Base-by-base conservation (phyloP, 495 filamentous ascomycete genomes). In the Copromyces sp. region DNA sequence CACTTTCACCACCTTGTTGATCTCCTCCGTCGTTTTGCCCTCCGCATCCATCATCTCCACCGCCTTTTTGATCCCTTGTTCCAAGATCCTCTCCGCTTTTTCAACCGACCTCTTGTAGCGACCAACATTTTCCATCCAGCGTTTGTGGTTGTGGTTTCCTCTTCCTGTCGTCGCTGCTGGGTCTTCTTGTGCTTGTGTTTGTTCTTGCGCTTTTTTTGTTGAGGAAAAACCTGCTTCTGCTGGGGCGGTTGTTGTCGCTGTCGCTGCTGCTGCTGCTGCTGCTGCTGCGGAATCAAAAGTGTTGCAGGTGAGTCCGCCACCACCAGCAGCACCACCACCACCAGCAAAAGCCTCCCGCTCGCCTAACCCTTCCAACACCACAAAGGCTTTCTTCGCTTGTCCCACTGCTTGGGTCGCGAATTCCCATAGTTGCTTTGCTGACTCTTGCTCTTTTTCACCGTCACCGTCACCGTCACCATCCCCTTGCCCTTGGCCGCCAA, bases 351-450 rank as follows among this genome's bases (percentile, higher is more conserved):
- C 83, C 16, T 85, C 83, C 69, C 80, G 75, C 11, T 81, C 80
- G 7, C 79, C 75, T 70, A 89, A 71, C 74, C 86, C 87, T 69
- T 77, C 82, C 44, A 92, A 79, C 9, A 83, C 83, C 78, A 92
- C 90, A 81, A 91, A 91, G 3, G 87, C 88, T 74, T 87, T 90
- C 44, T 89, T 86, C 0, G 91, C 92, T 38, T 87, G 84, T 0
- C 80, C 82, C n/a, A 90, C 84, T 0, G 87, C 87, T 32, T 86
- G 82, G 12, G 84, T 85, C 8, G 93, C 92, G 24, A 86, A 83
- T 3, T 87, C 86, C 14, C 95, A 80, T 9, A 94, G 72, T 4
- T 81, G 78, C 0, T 75, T 53, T 3, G 80, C 53, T 3, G 80
- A 83, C 20, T 79, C 11, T 59, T 59, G 9, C 29, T 59, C 1